Conservation (phyloP, 2,329 filamentous ascomycete genomes). For the Fusarium ramigenum region DNA sequence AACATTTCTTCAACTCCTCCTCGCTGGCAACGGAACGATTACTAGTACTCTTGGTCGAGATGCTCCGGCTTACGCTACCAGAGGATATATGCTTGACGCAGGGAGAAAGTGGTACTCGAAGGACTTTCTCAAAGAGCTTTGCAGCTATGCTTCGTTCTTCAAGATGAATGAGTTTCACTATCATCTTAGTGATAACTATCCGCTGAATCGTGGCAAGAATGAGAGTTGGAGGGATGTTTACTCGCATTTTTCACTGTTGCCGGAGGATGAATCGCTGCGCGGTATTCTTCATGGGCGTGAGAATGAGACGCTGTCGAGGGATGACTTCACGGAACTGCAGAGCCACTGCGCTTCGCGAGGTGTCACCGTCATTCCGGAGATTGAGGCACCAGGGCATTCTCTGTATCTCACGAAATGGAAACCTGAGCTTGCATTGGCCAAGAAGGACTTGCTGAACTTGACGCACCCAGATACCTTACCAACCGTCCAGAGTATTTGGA, state of each 20-base stretch:
- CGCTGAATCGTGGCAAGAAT: slow-evolving; percentile 19
- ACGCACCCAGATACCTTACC: background rate
- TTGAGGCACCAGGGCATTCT: slow-evolving; percentile 2
- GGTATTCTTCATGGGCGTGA: slow-evolving; percentile 15
- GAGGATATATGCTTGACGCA: slow-evolving; percentile 21
- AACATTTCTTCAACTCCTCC: slow-evolving; percentile 14
- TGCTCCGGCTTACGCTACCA: slow-evolving; percentile 9
- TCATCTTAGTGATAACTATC: slow-evolving; percentile 22
- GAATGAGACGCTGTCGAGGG: slow-evolving; percentile 5
- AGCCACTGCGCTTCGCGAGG: slow-evolving; percentile 12
- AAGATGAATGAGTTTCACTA: slow-evolving; percentile 29
- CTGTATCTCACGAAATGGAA: slow-evolving; percentile 25
- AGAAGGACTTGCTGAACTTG: slow-evolving; percentile 7
- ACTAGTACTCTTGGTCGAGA: background rate
- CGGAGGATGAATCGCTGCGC: background rate
- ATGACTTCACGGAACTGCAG: background rate
- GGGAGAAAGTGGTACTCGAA: slow-evolving; percentile 25
- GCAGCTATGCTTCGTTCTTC: slow-evolving; percentile 25
- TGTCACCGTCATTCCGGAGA: slow-evolving; percentile 1
- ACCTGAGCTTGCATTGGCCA: slow-evolving; percentile 2
- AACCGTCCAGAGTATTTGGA: slow-evolving; percentile 11
- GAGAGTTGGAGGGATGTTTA: slow-evolving; percentile 18
- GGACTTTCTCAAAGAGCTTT: slow-evolving; percentile 7
- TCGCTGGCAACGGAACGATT: background rate
- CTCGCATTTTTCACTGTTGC: slow-evolving; percentile 12